phyloP scores from a whole-genome alignment of 495 filamentous ascomycete species.

The Xylaria curta region DNA sequence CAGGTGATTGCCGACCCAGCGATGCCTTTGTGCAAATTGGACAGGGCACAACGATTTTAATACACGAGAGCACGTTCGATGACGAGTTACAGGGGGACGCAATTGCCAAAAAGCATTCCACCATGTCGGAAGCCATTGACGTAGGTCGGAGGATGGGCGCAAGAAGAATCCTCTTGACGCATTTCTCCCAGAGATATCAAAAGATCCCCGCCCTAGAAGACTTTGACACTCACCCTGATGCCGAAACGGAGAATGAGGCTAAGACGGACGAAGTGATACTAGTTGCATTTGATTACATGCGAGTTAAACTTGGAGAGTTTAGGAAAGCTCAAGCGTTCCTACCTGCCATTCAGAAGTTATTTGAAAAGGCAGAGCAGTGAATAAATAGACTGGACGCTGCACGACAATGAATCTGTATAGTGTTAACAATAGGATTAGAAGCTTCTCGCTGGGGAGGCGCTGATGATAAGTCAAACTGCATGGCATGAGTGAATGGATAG shows the following conservation, averaged over 20 bases:
- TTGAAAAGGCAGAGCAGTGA: constrained; percentile 48
- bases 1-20: constrained; percentile 88
- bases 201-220: constrained; percentile 69
- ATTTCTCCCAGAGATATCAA: constrained; percentile 96
- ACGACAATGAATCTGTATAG: background rate
- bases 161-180: constrained; percentile 78
- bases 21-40: constrained; percentile 72
- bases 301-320: constrained; percentile 81
- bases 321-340: constrained; percentile 74
- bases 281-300: constrained; percentile 91
- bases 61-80: constrained; percentile 97
- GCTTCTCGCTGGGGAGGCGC: too few relatives aligned
- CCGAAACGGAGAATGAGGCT: constrained; percentile 27
- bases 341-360: constrained; percentile 73
- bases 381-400: background rate
- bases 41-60: constrained; percentile 74
- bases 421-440: background rate
- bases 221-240: constrained; percentile 28
- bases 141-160: constrained; percentile 81
- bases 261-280: constrained; percentile 61
- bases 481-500: background rate
- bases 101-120: constrained; percentile 87
- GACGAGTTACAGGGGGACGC: constrained; percentile 81
- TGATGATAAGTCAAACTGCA: background rate
- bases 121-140: constrained; percentile 79